Base-by-base conservation (phyloP, 352 stramenopile genomes). In the Pythium rishiriense region DNA sequence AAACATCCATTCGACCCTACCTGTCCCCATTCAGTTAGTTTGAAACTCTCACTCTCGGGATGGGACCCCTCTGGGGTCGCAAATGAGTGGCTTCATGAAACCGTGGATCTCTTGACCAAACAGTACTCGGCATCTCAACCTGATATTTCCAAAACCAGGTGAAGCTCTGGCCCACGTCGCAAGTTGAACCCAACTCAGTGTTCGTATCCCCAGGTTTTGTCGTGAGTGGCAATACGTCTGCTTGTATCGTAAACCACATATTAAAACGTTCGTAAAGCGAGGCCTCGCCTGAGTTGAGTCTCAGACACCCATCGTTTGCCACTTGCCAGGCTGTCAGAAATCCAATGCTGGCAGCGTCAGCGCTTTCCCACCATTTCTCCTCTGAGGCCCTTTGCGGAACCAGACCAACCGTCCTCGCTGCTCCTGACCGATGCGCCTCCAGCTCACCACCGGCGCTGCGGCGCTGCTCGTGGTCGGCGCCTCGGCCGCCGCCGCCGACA, bases 401-500 rank as follows among this genome's bases (percentile, higher is more conserved):
- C n/a, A n/a, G n/a, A n/a, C n/a, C n/a, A n/a, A n/a, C n/a, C n/a
- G n/a, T n/a, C n/a, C n/a, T n/a, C n/a, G n/a, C n/a, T n/a, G n/a
- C n/a, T n/a, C n/a, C n/a, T n/a, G n/a, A n/a, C n/a, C n/a, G n/a
- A 43, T 43, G 37, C 37, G 37, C 37, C 37, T 43, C 7, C 37
- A 43, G 14, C 11, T 43, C 14, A 17, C 37, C 14, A 43, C n/a
- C 37, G 37, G 14, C 11, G 37, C 37, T 4, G 14, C 14, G 11
- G 22, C 45, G 24, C 45, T 51, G 45, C 45, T 41, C 48, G 48
- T 28, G 0, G 17, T 42, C 48, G 25, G 7, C 9, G 26, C 8
- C 7, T 14, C 41, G 41, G 8, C 37, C 37, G 24, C 58, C 46
- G 25, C 47, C 4, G 57, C 54, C n/a, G 79, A 76, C 46, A 31